Base-by-base conservation (phyloP, 345 rosid species). In the Populus tremula region DNA sequence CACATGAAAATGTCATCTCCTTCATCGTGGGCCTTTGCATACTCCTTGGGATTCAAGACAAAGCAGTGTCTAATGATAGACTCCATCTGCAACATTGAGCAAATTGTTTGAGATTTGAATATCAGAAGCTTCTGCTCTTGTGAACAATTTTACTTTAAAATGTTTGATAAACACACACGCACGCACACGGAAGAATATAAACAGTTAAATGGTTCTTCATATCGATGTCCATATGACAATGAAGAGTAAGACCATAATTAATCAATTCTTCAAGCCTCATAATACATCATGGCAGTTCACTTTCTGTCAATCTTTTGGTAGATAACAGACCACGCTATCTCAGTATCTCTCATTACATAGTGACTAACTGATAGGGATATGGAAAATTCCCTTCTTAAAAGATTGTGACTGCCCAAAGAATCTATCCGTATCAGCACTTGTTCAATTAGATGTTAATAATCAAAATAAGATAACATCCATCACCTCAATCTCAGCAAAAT, bases 1-100 rank as follows among this genome's bases (percentile, higher is more conserved):
- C 99, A 93, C 3, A 93, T 81, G 74, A 90, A 95, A 69, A 95
- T 78, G 85, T 93, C 99, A 89, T 95, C 97, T 41, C 98, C 98
- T 77, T 86, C 90, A 66, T 91, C 76, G 43, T 72, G 87, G 66
- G 93, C 96, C 85, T 88, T 90, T 5, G 86, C 82, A 83, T 88
- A 93, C 73, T 92, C 96, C 80, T 84, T 83, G 25, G 96, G 99
- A 78, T 56, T 88, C 92, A 73, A 86, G 13, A 96, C 96, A 82
- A 47, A 87, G 84, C 99, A 95, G 79, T 87, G 98, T 85, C 91
- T 90, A 64, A 95, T 79, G 27, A 93, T 74, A 77, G 91, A 88
- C 76, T 88, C 93, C 99, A 93, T 90, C 94, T 92, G 89, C 77
- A 72, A 41, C 64, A 70, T 50, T 78, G 77, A 75, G 35, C 63